phyloP scores from a whole-genome alignment of 805 yeast genomes.

The Lipomyces japonicus region DNA sequence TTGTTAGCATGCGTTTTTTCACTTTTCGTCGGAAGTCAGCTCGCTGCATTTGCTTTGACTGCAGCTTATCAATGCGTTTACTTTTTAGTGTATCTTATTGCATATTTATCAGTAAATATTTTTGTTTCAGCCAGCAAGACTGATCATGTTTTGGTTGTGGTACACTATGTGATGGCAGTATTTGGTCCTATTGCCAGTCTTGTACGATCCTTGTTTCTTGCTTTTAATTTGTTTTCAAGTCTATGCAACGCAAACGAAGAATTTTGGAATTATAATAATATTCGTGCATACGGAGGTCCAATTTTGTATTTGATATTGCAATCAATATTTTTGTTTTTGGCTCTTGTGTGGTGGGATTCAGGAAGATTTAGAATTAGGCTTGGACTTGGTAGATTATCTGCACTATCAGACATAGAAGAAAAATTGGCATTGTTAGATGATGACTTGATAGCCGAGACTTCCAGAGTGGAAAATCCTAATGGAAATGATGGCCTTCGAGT shows the following conservation, averaged over 20 bases:
- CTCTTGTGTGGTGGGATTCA: slow-evolving; percentile 37
- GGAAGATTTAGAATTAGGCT: slow-evolving; percentile 32
- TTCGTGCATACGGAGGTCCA: slow-evolving; percentile 37
- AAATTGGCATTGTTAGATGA: slow-evolving; percentile 8
- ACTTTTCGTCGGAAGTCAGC: slow-evolving; percentile 33
- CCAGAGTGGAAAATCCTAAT: slow-evolving; percentile 26
- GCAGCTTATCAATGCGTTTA: slow-evolving; percentile 37
- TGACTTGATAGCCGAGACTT: slow-evolving; percentile 31
- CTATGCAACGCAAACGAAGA: slow-evolving; percentile 29
- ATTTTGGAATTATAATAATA: slow-evolving; percentile 31
- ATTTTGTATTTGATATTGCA: slow-evolving; percentile 36
- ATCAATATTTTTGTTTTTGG: slow-evolving; percentile 26
- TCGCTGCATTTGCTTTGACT: slow-evolving; percentile 41
- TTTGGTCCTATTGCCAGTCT: slow-evolving; percentile 35
- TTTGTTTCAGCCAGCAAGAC: slow-evolving; percentile 33
- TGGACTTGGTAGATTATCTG: too few species aligned
- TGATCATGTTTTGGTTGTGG: slow-evolving; percentile 24
- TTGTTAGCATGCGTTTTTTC: slow-evolving; percentile 35
- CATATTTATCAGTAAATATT: slow-evolving; percentile 32
- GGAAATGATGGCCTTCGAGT: slow-evolving; percentile 32
- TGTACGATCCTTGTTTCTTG: slow-evolving; percentile 34
- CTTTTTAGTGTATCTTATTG: slow-evolving; percentile 36
- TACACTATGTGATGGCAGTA: slow-evolving; percentile 33
- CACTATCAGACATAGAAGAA: neutral
- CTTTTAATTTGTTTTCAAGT: slow-evolving; percentile 36